Base-by-base conservation (phyloP, 179 eudicot genomes). In the Spergularia azorica region DNA sequence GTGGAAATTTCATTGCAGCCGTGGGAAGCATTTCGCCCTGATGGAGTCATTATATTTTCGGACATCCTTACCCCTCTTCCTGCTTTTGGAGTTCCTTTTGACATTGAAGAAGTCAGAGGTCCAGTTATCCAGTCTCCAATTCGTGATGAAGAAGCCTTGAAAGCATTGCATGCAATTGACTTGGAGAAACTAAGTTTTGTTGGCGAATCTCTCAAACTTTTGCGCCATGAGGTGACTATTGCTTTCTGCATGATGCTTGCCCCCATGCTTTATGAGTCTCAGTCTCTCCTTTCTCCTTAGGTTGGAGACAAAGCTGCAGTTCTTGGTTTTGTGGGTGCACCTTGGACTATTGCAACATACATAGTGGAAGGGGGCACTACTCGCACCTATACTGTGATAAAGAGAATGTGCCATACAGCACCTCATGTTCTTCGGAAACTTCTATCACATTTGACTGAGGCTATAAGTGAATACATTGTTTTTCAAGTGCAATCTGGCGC, bases 1-100 rank as follows among this genome's bases (percentile, higher is more conserved):
- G 97, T 94, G 86, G 86, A 92, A 88, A 94, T 94, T 86, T 94
- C 98, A 79, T 90, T 94, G 96, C 98, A 92, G 92, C 98, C 98
- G 60, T 92, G 98, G 99, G 81, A 95, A 88, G 93, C 97, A 76
- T 93, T 93, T 79, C 93, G 71, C 46, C 98, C 98, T 70, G 98
- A 95, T 75, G 98, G 98, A 67, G 97, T 95, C 64, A 95, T 95
- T 68, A 88, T 95, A 75, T 95, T 95, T 88, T 95, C 98, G 74
- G 98, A 95, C 83, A 95, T 95, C 55, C 98, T 95, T 64, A 95
- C 98, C 63, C 98, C 98, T 67, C 83, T 95, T 76, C 97, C 98
- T 71, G 97, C 98, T 75, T 93, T 95, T 83, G 98, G 98, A 84
- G 93, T 95, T 56, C 97, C 95, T 58, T 95, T 95, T 84, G 97